Conservation (phyloP, 805 yeast genomes). For the Schizosaccharomyces osmophilus region DNA sequence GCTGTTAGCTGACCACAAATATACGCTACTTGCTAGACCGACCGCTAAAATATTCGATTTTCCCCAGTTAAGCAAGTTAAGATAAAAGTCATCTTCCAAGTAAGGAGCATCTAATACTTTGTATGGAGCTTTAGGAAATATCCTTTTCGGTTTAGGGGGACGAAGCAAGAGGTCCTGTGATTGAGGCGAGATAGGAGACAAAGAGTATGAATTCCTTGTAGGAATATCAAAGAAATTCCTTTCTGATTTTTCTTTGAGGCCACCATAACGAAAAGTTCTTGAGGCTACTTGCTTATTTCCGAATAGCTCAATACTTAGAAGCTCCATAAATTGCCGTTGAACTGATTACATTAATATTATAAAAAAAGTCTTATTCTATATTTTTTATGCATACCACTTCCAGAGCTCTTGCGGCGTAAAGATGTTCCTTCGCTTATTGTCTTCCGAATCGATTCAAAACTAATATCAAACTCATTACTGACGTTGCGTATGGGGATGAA, state of each 20-base stretch:
- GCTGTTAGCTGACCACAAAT: conserved; percentile 60
- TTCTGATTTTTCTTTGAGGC: neutral
- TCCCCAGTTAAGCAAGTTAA: conserved; percentile 49
- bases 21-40: conserved; percentile 35
- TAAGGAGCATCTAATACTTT: conserved; percentile 45
- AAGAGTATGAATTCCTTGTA: conserved; percentile 35
- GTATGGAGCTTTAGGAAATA: conserved; percentile 66
- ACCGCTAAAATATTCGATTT: conserved; percentile 30
- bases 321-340: neutral
- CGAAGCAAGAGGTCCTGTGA: conserved; percentile 55
- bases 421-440: neutral
- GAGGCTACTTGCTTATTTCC: neutral
- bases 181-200: conserved; percentile 74
- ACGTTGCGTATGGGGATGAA: neutral
- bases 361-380: neutral
- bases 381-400: neutral
- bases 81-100: conserved; percentile 51
- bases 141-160: conserved; percentile 57
- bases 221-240: neutral
- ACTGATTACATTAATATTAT: neutral
- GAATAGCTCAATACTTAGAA: neutral
- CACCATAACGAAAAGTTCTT: neutral
- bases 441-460: neutral
- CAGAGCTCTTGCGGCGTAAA: neutral
- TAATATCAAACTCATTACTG: neutral